Percentiles rank a stretch among this genome's conserved stretches.
These are phyloP conservation scores for Lactarius quietus DNA, from an alignment of 768 basidiomycete species.

Conservation along the genomic window DNA sequence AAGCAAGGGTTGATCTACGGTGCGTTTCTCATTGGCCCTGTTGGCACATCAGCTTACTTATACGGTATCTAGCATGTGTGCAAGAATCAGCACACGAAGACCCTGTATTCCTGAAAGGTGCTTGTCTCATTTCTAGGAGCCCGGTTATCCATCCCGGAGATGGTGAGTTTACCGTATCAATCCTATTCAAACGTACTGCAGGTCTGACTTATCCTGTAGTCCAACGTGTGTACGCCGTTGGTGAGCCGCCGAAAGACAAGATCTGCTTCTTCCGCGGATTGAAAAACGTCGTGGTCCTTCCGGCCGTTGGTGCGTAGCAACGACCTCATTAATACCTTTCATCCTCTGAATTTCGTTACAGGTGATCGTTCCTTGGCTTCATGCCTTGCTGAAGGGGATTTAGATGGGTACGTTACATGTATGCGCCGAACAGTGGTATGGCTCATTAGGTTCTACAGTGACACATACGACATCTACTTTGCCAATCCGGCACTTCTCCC, in stretches of 20 bases:
- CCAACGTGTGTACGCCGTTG: constrained; percentile 32
- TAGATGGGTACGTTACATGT: constrained; percentile 55
- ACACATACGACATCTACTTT: constrained; percentile 58
- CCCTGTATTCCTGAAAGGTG: constrained; percentile 8
- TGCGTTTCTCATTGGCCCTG: background rate
- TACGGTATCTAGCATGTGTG: constrained; percentile 13
- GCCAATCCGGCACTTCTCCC: constrained; percentile 54
- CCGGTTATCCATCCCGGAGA: constrained; percentile 37
- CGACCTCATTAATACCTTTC: background rate
- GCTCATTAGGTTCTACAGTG: constrained; percentile 39
- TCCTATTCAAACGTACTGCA: background rate
- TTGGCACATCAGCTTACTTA: background rate
- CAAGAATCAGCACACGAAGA: constrained; percentile 7
- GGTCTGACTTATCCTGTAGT: constrained; percentile 14
- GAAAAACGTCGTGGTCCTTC: constrained; percentile 31
- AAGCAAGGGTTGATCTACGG: constrained; percentile 13
- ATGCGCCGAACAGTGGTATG: background rate
- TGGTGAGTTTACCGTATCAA: constrained; percentile 17
- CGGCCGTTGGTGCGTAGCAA: constrained; percentile 11
- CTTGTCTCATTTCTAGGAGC: constrained; percentile 31
- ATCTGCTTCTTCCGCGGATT: constrained; percentile 27
- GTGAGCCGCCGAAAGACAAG: constrained; percentile 28
- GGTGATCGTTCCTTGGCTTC: constrained; percentile 63
- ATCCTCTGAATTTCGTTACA: constrained; percentile 28
- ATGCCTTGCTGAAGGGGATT: constrained; percentile 70